These are phyloP conservation scores for Pholiota adiposa DNA, from an alignment of 1,284 basidiomycete species.

Conservation along the genomic window DNA sequence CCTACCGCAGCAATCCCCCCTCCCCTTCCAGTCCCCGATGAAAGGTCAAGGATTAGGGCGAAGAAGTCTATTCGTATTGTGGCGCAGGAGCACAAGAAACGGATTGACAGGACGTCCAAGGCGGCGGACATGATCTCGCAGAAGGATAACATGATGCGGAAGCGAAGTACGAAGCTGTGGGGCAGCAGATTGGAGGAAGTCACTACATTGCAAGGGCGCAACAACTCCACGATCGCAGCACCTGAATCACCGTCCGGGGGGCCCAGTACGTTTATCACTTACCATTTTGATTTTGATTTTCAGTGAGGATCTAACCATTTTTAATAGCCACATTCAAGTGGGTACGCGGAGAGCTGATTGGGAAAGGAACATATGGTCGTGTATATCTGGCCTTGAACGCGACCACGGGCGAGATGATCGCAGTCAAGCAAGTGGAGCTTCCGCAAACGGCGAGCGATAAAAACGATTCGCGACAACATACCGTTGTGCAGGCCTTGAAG, in stretches of 20 bases:
- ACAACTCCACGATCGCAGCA: conserved; percentile 45
- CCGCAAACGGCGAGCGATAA: conserved; percentile 91
- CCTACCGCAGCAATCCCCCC: conserved; percentile 44
- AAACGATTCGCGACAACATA: conserved; percentile 83
- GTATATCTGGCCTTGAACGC: conserved; percentile 97
- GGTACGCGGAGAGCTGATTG: conserved; percentile 97
- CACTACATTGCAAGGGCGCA: conserved; percentile 67
- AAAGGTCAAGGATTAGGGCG: conserved; percentile 47
- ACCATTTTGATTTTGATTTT: not conserved
- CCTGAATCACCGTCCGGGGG: conserved; percentile 63
- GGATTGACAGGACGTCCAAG: conserved; percentile 63
- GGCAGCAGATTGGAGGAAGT: conserved; percentile 94
- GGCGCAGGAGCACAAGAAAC: conserved; percentile 80
- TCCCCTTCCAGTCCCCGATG: conserved; percentile 32
- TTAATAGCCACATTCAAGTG: conserved; percentile 90
- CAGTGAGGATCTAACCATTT: conserved; percentile 1
- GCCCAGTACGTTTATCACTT: conserved; percentile 53
- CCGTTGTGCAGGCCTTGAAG: conserved; percentile 90
- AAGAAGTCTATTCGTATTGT: conserved; percentile 95
- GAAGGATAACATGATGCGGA: conserved; percentile 60
- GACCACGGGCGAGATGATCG: conserved; percentile 99
- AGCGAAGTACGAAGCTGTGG: conserved; percentile 96
- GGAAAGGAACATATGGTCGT: conserved; percentile 94
- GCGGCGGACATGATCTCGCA: conserved; percentile 40
- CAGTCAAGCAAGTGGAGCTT: conserved; percentile 98